A percentile compares a stretch with the other conserved stretches of the same genome.
These are phyloP conservation scores for Rhipidocladum racemiflorum DNA, from an alignment of 176 grass and related monocot species.

Conservation along the genomic window DNA sequence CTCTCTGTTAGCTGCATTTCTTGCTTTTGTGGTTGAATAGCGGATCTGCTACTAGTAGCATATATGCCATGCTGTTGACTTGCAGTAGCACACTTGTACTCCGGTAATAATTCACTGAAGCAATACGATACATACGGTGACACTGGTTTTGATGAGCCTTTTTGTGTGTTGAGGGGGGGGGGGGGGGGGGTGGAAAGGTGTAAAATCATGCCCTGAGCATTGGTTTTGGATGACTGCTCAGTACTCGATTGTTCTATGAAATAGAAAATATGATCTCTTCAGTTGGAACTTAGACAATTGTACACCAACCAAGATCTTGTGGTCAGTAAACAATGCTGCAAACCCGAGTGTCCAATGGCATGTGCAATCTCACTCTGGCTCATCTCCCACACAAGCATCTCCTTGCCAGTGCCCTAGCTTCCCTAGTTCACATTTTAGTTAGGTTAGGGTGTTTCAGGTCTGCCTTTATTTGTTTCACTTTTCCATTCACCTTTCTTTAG, in stretches of 20 bases:
- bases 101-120: not conserved
- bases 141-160: conserved; percentile 22
- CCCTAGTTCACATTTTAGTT: conserved; percentile 36
- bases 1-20: not conserved
- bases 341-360: conserved; percentile 16
- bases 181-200: not conserved
- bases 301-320: conserved; percentile 56
- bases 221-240: conserved; percentile 32
- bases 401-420: conserved; percentile 27
- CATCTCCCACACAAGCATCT: conserved; percentile 22
- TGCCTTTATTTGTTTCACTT: conserved; percentile 39
- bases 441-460: conserved; percentile 30
- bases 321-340: conserved; percentile 52
- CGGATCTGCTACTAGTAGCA: conserved; percentile 3
- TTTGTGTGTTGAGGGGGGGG: too few species aligned
- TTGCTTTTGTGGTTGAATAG: not conserved
- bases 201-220: conserved; percentile 28
- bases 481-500: conserved; percentile 42
- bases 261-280: conserved; percentile 22
- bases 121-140: not conserved
- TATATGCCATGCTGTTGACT: not conserved
- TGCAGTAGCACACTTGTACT: not conserved
- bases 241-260: conserved; percentile 41
- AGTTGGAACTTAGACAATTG: conserved; percentile 49
- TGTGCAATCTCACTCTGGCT: conserved; percentile 24